Percentiles rank a stretch among this genome's conserved stretches.
phyloP scores from a whole-genome alignment of 345 rosid genomes.

The Excoecaria agallocha region DNA sequence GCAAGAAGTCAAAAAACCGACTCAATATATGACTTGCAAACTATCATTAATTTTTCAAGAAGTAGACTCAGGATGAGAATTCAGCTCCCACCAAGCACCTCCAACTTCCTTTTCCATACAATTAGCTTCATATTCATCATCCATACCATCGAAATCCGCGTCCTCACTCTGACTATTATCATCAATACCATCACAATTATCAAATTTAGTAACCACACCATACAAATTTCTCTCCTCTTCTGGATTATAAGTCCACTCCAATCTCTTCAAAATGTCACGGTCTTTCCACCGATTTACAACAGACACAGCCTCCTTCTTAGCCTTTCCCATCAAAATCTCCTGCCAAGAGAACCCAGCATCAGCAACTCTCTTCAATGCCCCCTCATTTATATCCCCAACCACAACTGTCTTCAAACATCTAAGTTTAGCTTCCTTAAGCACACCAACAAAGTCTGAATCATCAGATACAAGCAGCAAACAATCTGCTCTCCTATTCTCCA shows the following conservation, averaged over 20 bases:
- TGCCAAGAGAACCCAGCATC: slow-evolving; percentile 79
- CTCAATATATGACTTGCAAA: not conserved
- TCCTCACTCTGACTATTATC: slow-evolving; percentile 26
- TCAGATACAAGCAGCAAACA: slow-evolving; percentile 82
- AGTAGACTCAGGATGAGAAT: slow-evolving; percentile 36
- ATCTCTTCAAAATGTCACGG: slow-evolving; percentile 55
- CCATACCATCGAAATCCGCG: slow-evolving; percentile 20
- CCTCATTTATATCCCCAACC: slow-evolving; percentile 69
- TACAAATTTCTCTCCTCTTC: slow-evolving; percentile 15
- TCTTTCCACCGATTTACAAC: slow-evolving; percentile 75
- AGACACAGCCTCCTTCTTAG: slow-evolving; percentile 71
- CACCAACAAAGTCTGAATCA: slow-evolving; percentile 68
- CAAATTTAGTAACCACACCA: not conserved
- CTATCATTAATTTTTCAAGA: not conserved
- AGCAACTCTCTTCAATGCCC: slow-evolving; percentile 68
- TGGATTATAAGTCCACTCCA: slow-evolving; percentile 82
- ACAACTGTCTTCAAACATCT: slow-evolving; percentile 79
- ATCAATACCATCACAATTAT: slow-evolving; percentile 3
- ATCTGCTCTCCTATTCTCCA: slow-evolving; percentile 68
- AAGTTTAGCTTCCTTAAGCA: slow-evolving; percentile 67
- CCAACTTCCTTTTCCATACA: slow-evolving; percentile 24
- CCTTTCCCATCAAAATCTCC: slow-evolving; percentile 81
- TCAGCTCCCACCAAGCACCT: slow-evolving; percentile 73
- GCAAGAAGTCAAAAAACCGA: not conserved
- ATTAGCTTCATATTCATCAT: slow-evolving; percentile 25